phyloP scores from a whole-genome alignment of 768 basidiomycete genomes.

The Boletus reticuloceps region DNA sequence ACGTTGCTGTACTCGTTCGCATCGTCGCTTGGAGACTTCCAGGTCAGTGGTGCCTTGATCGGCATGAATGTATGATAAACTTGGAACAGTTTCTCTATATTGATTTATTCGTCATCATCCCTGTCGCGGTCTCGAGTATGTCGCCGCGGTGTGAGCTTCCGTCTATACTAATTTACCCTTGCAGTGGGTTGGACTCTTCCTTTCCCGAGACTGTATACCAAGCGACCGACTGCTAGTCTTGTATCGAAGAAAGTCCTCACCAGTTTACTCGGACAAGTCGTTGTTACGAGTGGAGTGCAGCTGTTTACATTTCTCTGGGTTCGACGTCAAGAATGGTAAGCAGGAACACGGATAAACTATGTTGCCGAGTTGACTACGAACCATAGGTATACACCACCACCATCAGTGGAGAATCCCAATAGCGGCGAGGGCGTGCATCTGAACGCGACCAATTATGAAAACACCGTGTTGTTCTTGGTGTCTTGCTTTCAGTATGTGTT shows the following conservation, averaged over 20 bases:
- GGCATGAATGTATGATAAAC: conserved; percentile 5
- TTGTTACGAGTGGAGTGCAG: conserved; percentile 81
- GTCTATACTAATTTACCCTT: conserved; percentile 5
- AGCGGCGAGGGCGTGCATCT: conserved; percentile 61
- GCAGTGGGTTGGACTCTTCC: conserved; percentile 95
- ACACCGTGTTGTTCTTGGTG: conserved; percentile 86
- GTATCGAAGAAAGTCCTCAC: conserved; percentile 94
- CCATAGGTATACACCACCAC: conserved; percentile 69
- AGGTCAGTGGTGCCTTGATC: conserved; percentile 49
- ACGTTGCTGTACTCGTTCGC: conserved; percentile 95
- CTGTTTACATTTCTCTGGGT: conserved; percentile 91
- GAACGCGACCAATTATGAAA: conserved; percentile 86
- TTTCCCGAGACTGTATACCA: conserved; percentile 80
- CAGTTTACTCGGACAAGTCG: conserved; percentile 90
- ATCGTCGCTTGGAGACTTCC: conserved; percentile 93
- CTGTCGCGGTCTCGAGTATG: conserved; percentile 94
- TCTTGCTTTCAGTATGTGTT: conserved; percentile 99
- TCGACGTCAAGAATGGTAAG: conserved; percentile 76
- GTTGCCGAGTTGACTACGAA: background rate
- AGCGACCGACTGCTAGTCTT: conserved; percentile 91
- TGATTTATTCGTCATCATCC: conserved; percentile 96
- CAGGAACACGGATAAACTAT: background rate
- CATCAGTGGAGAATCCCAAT: conserved; percentile 44
- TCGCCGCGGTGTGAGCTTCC: background rate
- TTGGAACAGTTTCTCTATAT: conserved; percentile 85